Base-by-base conservation (phyloP, 495 filamentous ascomycete genomes). In the Saxophila tyrrhenica region DNA sequence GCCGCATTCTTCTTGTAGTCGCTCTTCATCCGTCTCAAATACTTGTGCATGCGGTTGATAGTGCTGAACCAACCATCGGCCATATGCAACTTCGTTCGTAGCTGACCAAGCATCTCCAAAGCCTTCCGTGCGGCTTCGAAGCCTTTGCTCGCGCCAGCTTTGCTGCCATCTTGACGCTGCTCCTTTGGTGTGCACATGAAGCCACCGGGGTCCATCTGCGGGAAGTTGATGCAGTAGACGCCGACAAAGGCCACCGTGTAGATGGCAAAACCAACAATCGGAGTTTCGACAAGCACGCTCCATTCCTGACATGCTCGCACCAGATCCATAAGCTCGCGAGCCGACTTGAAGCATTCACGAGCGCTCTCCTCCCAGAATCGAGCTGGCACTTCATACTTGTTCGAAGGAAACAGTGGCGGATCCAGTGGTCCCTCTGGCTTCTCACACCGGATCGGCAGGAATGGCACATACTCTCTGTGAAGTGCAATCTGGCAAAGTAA, bases 381-480 rank as follows among this genome's bases (percentile, higher is more conserved):
- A 45, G 61, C 79, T 57, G 63, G 79, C 63, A 58, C 68, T 22
- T 64, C 72, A 60, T 61, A 70, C 59, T 79, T 73, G 11, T 82
- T 77, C 17, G 70, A 59, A 0, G 77, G 70, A 57, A 87, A 84
- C 0, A 75, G 71, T 1, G 86, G 86, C 43, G 78, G 75, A 60
- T 91, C 87, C 17, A 89, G 66, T 0, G 88, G 87, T 0, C 87
- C 88, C 21, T 77, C 63, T 0, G 87, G 86, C 56, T 77, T 78
- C 21, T 69, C 65, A 68, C 83, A 87, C 2, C 79, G 79, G 19
- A 89, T 66, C 8, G 89, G 85, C 16, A 95, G 75, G 64, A 91
- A 92, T 0, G 87, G 86, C 24, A 94, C 75, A 62, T 87, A 90
- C 61, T 89, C 82, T 54, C 87, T 77, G 65, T 92, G 84, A 21